Evolutionary conservation across 2,329 filamentous ascomycete species (phyloP).

Genomic region (Phaeosphaeriaceae sp.): DNA sequence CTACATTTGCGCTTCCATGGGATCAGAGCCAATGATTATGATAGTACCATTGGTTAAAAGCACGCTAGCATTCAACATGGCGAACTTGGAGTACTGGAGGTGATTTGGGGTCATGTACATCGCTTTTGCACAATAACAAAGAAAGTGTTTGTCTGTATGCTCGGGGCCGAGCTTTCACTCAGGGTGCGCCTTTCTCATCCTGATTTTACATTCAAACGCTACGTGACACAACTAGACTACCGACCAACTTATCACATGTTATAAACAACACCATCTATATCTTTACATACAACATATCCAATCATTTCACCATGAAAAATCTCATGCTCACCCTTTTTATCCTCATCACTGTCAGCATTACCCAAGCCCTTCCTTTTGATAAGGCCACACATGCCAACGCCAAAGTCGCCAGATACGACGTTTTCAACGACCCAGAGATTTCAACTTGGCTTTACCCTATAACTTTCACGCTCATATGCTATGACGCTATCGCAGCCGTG

Average conservation of each 20-base stretch:
- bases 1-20: conserved; percentile 51
- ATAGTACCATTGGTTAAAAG: conserved; percentile 1
- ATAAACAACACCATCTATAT: background rate
- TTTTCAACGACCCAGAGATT: background rate
- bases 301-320: background rate
- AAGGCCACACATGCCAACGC: background rate
- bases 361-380: background rate
- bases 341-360: background rate
- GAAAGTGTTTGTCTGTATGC: conserved; percentile 1
- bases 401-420: background rate
- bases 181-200: background rate
- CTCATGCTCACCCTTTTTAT: background rate
- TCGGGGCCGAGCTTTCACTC: conserved; percentile 6
- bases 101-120: conserved; percentile 22
- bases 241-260: background rate
- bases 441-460: conserved; percentile 15
- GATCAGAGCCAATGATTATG: conserved; percentile 32
- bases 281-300: background rate
- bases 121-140: conserved; percentile 18
- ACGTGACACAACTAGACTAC: background rate
- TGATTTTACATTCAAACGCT: background rate
- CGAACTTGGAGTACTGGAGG: conserved; percentile 24
- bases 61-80: conserved; percentile 16
- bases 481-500: conserved; percentile 18
- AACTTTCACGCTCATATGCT: conserved; percentile 23